Evolutionary conservation across 768 basidiomycete species (phyloP), one percentile per base, ranked within the genome.

Genomic region (Sutorius australiensis): DNA sequence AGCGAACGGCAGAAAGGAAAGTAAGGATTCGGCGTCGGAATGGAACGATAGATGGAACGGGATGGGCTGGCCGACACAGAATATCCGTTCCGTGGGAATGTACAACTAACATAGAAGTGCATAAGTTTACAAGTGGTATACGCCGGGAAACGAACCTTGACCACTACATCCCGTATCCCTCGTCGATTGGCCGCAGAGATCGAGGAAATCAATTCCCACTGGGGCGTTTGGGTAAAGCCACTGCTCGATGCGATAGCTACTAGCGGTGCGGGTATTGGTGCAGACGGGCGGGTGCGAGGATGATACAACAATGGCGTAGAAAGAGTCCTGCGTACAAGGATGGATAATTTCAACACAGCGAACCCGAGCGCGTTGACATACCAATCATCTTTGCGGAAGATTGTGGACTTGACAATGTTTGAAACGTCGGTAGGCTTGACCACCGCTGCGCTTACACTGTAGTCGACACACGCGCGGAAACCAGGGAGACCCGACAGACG

Each of bases 401-500:
- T 57, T 38, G 77, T 74, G 13, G 79, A 76, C 62, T 80, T 87
- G 24, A 81, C 73, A 13, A 74, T 62, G n/a, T 73, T 73, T 54
- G 53, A 66, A 31, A 72, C 75, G 21, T 70, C 68, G 51, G 67
- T 70, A 37, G 76, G 77, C 60, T 81, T 83, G 54, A 75, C 70
- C 24, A 82, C 75, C 24, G 74, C 69, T 1, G 76, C 82, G 48
- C 72, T 77, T 9, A 89, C 75, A 27, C 74, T 75, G 62, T 90
- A 91, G 24, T 80, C 79, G 48, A 87, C 80, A 7, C 67, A 77
- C 13, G 88, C 86, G 14, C 75, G 72, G 61, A 90, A 89, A 1
- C 88, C 89, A 10, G 88, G 88, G 7, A 89, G 66, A 3, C 87
- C 87, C 12, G 80, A 78, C 16, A 90, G 72, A 56, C 83, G 85